Evolutionary conservation across 2,329 filamentous ascomycete genomes (phyloP).

Genomic region (Arthrobotrys conoides): DNA sequence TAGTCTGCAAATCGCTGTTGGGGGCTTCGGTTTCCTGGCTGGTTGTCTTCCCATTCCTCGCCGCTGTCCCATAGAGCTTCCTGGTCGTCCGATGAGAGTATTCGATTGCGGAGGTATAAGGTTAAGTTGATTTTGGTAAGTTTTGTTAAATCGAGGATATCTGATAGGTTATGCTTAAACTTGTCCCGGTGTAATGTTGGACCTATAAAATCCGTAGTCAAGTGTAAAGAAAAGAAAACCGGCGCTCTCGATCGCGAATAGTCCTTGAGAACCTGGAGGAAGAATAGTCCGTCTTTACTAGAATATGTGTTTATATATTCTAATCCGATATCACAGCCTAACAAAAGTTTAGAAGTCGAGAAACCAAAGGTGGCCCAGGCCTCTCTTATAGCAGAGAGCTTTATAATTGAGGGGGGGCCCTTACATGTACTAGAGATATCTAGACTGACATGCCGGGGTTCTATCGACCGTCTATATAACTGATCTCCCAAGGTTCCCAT

Average conservation of each 20-base stretch:
- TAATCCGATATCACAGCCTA: conserved; percentile 17
- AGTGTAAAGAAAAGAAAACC: conserved; percentile 18
- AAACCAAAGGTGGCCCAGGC: background rate
- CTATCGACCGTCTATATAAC: conserved; percentile 21
- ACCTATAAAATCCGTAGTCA: conserved; percentile 25
- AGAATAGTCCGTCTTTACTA: conserved; percentile 10
- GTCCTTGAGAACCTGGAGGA: conserved; percentile 14
- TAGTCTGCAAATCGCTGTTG: conserved; percentile 21
- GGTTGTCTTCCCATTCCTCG: conserved; percentile 25
- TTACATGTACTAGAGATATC: conserved; percentile 15
- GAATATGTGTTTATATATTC: background rate
- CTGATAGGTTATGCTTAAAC: conserved; percentile 15
- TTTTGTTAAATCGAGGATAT: conserved; percentile 18
- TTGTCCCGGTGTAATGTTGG: conserved; percentile 19
- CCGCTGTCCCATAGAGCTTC: conserved; percentile 16
- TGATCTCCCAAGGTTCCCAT: conserved; percentile 10
- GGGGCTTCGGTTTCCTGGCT: conserved; percentile 20
- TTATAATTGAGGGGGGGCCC: background rate
- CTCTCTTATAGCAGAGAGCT: no score
- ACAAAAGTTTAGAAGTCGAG: background rate
- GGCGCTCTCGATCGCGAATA: conserved; percentile 23
- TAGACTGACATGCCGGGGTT: conserved; percentile 9
- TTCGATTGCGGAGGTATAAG: conserved; percentile 21
- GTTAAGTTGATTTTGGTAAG: conserved; percentile 17
- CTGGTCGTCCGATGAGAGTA: conserved; percentile 18